Percentiles rank a stretch among this genome's conserved stretches.
Conservation (phyloP, 306 rosid genomes). For the Quillaja saponaria region DNA sequence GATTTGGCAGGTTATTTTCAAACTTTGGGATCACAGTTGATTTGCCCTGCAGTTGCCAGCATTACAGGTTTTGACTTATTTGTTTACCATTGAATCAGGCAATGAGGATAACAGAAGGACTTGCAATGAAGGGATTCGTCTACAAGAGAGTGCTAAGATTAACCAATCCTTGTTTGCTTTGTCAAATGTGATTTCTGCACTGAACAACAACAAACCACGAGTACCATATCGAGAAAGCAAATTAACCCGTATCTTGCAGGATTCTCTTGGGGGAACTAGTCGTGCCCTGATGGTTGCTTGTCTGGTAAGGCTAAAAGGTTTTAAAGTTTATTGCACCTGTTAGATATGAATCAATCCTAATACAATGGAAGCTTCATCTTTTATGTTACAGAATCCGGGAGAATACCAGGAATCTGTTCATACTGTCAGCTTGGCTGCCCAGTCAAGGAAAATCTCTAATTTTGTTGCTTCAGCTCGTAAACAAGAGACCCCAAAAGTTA, state of each 20-base stretch:
- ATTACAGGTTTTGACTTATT: conserved; percentile 9
- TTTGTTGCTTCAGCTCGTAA: conserved; percentile 58
- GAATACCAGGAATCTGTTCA: conserved; percentile 93
- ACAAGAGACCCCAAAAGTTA: conserved; percentile 67
- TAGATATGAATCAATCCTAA: background rate
- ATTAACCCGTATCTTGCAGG: conserved; percentile 91
- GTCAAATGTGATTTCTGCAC: conserved; percentile 89
- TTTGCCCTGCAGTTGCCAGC: conserved; percentile 17
- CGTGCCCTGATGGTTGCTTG: conserved; percentile 91
- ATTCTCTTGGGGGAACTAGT: conserved; percentile 85
- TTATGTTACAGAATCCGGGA: conserved; percentile 73
- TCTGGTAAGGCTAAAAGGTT: conserved; percentile 54
- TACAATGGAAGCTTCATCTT: background rate
- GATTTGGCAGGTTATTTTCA: conserved; percentile 80
- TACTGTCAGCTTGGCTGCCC: conserved; percentile 88
- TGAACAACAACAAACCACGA: conserved; percentile 72
- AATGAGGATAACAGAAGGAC: conserved; percentile 94
- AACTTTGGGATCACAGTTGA: conserved; percentile 10
- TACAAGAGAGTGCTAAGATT: conserved; percentile 95
- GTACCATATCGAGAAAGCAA: conserved; percentile 91
- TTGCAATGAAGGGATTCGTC: conserved; percentile 86
- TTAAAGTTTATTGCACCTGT: conserved; percentile 2
- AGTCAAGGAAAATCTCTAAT: conserved; percentile 81
- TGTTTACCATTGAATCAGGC: conserved; percentile 49
- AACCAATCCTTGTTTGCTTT: conserved; percentile 87